Percentiles rank a stretch among this genome's conserved stretches.
phyloP scores from a whole-genome alignment of 73 alveolate genomes.

The Uronychia binucleata region DNA sequence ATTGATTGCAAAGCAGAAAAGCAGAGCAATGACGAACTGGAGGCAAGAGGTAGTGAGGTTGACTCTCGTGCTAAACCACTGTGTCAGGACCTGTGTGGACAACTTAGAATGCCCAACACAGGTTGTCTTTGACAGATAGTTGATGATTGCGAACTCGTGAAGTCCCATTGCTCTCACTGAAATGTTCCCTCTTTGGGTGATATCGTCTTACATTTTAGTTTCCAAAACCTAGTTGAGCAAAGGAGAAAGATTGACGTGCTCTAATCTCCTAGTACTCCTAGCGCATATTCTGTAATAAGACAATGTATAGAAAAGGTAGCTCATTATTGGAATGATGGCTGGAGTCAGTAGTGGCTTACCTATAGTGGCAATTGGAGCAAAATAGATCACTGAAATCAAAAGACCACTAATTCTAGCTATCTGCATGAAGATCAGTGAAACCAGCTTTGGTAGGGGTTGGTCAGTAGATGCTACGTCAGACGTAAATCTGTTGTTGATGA shows the following conservation, averaged over 20 bases:
- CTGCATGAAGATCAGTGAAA: neutral
- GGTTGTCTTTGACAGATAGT: neutral
- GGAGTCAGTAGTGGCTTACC: too few species aligned
- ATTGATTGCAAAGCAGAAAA: neutral
- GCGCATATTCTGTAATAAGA: neutral
- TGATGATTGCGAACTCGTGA: neutral
- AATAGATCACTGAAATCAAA: neutral
- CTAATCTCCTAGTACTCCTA: neutral
- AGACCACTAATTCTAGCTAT: neutral
- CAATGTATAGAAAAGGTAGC: neutral
- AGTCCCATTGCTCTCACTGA: neutral
- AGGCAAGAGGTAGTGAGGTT: neutral
- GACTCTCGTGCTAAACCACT: neutral
- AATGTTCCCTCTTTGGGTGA: neutral
- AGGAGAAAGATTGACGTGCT: neutral
- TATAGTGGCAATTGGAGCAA: neutral
- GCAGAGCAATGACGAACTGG: neutral
- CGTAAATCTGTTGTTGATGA: conserved; percentile 85
- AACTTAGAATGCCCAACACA: neutral
- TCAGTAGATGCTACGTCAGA: conserved; percentile 80
- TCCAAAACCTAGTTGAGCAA: neutral
- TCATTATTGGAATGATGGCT: neutral
- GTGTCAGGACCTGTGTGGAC: neutral
- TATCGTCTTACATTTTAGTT: neutral
- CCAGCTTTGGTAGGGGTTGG: neutral